phyloP scores from a whole-genome alignment of 345 rosid species.

The Rhizophora mangle region DNA sequence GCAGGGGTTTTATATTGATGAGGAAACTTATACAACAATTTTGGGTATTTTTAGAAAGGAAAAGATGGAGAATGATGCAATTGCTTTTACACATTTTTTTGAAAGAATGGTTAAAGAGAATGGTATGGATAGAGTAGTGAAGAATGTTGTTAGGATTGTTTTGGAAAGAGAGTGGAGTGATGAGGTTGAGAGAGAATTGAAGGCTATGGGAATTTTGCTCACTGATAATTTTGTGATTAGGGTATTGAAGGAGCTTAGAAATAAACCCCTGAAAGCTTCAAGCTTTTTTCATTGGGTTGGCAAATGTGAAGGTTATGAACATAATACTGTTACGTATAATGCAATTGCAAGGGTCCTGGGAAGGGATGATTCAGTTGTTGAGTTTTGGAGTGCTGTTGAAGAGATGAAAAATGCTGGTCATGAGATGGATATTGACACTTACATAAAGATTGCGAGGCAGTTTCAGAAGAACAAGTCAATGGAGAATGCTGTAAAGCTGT shows the following conservation, averaged over 20 bases:
- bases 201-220: slow-evolving; percentile 41
- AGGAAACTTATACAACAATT: slow-evolving; percentile 58
- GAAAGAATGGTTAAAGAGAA: slow-evolving; percentile 66
- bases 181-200: slow-evolving; percentile 54
- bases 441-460: slow-evolving; percentile 68
- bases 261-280: slow-evolving; percentile 37
- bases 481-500: slow-evolving; percentile 71
- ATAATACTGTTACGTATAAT: slow-evolving; percentile 46
- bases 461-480: slow-evolving; percentile 69
- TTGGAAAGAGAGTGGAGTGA: slow-evolving; percentile 40
- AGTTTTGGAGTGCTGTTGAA: slow-evolving; percentile 64
- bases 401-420: slow-evolving; percentile 64
- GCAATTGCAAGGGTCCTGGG: slow-evolving; percentile 59
- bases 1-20: slow-evolving; percentile 61
- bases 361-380: slow-evolving; percentile 51
- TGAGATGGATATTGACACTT: slow-evolving; percentile 67
- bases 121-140: slow-evolving; percentile 41
- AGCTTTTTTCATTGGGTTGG: no score
- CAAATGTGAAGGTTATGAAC: no score
- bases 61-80: slow-evolving; percentile 45
- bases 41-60: slow-evolving; percentile 41
- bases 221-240: slow-evolving; percentile 65
- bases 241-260: slow-evolving; percentile 61
- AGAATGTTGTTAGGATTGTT: slow-evolving; percentile 39
- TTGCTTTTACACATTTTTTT: slow-evolving; percentile 60